Evolutionary conservation across 768 basidiomycete species (phyloP).

Genomic region (Boletus coccyginus): DNA sequence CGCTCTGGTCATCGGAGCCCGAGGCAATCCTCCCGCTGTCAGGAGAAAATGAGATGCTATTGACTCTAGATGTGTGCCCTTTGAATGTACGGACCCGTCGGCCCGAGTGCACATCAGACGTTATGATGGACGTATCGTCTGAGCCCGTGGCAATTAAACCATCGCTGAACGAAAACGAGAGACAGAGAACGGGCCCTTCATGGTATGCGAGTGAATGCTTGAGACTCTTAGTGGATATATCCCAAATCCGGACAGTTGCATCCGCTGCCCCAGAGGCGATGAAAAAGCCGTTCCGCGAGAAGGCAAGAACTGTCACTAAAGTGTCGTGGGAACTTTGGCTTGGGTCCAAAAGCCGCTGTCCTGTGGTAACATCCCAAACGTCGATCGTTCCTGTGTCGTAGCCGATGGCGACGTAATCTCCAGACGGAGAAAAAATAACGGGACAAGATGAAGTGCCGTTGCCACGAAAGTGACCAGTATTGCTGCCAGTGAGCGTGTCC

Average conservation of each 20-base stretch:
- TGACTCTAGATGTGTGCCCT: constrained; percentile 19
- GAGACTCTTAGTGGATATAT: constrained; percentile 1
- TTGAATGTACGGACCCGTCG: constrained; percentile 5
- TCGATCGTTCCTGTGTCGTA: constrained; percentile 11
- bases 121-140: constrained; percentile 9
- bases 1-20: constrained; percentile 18
- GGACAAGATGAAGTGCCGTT: constrained; percentile 10
- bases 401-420: constrained; percentile 14
- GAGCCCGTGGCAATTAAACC: constrained; percentile 15
- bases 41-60: constrained; percentile 21
- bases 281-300: constrained; percentile 7
- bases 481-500: constrained; percentile 15
- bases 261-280: constrained; percentile 17
- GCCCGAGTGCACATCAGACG: constrained; percentile 13
- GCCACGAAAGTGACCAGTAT: constrained; percentile 10
- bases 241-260: constrained; percentile 17
- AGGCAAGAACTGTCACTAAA: constrained; percentile 9
- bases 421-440: constrained; percentile 15
- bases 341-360: constrained; percentile 8
- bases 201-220: constrained; percentile 15
- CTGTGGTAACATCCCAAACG: constrained; percentile 19
- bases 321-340: neutral
- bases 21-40: constrained; percentile 18
- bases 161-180: constrained; percentile 20
- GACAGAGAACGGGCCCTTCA: constrained; percentile 9